A percentile compares a stretch with the other conserved stretches of the same genome.
Evolutionary conservation across 768 basidiomycete genomes (phyloP).

Genomic region (Psilocybe azurescens): DNA sequence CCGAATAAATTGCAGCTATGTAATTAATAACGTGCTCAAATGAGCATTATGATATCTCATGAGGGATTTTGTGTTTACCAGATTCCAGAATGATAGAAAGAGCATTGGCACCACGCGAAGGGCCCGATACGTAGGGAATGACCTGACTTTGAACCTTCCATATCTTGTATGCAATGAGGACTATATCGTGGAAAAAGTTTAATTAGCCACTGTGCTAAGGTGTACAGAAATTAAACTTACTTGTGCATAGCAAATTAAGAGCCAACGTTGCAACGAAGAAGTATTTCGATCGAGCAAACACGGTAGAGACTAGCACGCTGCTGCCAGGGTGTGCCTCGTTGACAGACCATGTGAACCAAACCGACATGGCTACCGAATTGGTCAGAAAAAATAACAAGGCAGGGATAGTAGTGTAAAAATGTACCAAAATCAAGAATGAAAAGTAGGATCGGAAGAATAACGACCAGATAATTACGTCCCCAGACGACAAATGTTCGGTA

Average conservation of each 20-base stretch:
- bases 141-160: constrained; percentile 1
- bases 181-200: neutral
- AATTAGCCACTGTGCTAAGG: neutral
- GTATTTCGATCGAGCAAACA: constrained; percentile 2
- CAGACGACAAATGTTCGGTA: constrained; percentile 28
- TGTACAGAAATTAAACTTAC: neutral
- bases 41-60: neutral
- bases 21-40: neutral
- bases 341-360: constrained; percentile 1
- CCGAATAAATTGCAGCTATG: constrained; percentile 5
- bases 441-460: constrained; percentile 17
- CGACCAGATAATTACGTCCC: constrained; percentile 16
- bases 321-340: constrained; percentile 2
- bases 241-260: constrained; percentile 2
- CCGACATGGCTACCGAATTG: neutral
- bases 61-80: neutral
- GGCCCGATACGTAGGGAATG: neutral
- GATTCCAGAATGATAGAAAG: constrained; percentile 3
- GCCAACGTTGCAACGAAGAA: constrained; percentile 2
- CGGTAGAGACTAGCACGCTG: neutral
- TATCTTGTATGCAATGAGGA: constrained; percentile 6
- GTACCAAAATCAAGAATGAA: constrained; percentile 16
- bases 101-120: neutral
- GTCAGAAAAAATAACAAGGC: neutral
- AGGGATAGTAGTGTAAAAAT: neutral